Evolutionary conservation across 2,329 filamentous ascomycete genomes (phyloP).

Genomic region (Penicillium aurantiogriseum): DNA sequence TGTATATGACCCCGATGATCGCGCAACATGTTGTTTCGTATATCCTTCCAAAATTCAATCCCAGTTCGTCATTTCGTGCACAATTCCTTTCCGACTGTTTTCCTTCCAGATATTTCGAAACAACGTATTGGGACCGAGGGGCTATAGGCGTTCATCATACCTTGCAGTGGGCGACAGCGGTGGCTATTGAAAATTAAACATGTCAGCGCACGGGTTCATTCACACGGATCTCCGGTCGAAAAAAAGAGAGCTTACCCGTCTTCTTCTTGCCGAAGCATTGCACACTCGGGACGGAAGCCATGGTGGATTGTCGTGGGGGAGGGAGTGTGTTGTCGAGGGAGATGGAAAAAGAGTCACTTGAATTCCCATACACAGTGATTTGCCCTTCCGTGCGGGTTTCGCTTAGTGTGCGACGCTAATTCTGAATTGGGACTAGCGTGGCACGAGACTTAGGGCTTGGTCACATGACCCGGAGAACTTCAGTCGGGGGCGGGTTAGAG

Average conservation of each 20-base stretch:
- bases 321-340: slow-evolving; percentile 42
- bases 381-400: slow-evolving; percentile 43
- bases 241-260: slow-evolving; percentile 53
- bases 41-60: slow-evolving; percentile 11
- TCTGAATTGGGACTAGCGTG: slow-evolving; percentile 24
- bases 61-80: slow-evolving; percentile 8
- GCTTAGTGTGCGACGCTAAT: slow-evolving; percentile 40
- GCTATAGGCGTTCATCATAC: slow-evolving; percentile 49
- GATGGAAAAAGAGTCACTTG: slow-evolving; percentile 32
- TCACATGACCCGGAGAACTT: slow-evolving; percentile 31
- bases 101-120: slow-evolving; percentile 15
- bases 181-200: slow-evolving; percentile 54
- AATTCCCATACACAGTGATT: slow-evolving; percentile 31
- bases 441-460: slow-evolving; percentile 26
- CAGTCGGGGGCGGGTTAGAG: slow-evolving; percentile 3
- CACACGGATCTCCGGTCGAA: slow-evolving; percentile 1
- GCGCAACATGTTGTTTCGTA: slow-evolving; percentile 17
- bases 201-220: slow-evolving; percentile 31
- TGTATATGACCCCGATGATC: slow-evolving; percentile 11
- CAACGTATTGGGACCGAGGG: slow-evolving; percentile 18
- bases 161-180: slow-evolving; percentile 90
- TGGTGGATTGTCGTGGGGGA: slow-evolving; percentile 53
- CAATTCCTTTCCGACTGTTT: slow-evolving; percentile 8
- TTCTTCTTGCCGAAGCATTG: slow-evolving; percentile 99
- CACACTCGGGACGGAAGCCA: slow-evolving; percentile 76